Evolutionary conservation across 2,329 filamentous ascomycete genomes (phyloP).

Genomic region (Fusarium marasasianum): DNA sequence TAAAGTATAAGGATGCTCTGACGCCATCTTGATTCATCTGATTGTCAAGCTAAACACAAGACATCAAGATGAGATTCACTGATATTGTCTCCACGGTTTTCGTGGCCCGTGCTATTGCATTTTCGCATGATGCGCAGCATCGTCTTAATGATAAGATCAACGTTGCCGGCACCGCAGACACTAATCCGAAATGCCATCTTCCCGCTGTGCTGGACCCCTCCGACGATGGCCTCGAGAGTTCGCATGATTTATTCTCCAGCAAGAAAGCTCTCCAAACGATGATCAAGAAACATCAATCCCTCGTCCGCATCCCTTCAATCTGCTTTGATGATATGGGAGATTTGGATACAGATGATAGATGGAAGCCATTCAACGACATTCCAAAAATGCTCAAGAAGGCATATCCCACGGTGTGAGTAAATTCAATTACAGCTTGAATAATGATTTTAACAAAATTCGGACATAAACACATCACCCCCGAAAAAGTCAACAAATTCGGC

Average conservation of each 20-base stretch:
- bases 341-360: constrained; percentile 61
- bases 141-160: background rate
- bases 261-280: constrained; percentile 46
- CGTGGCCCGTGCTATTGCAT: background rate
- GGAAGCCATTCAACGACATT: constrained; percentile 60
- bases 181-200: constrained; percentile 39
- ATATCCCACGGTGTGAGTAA: constrained; percentile 57
- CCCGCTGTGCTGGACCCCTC: constrained; percentile 42
- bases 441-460: constrained; percentile 30
- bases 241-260: constrained; percentile 43
- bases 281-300: constrained; percentile 58
- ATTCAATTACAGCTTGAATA: rapidly evolving
- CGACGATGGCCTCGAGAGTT: constrained; percentile 41
- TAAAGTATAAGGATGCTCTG: background rate
- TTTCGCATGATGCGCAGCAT: background rate
- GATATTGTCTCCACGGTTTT: background rate
- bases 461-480: constrained; percentile 53
- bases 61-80: background rate
- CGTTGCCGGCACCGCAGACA: background rate
- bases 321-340: constrained; percentile 64
- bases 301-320: constrained; percentile 62
- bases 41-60: background rate
- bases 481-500: constrained; percentile 68
- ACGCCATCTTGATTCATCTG: background rate
- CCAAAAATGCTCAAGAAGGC: constrained; percentile 55